Evolutionary conservation across 1,139 yeast genomes (phyloP).

Genomic region (Kurtzmaniella quercitrusa): DNA sequence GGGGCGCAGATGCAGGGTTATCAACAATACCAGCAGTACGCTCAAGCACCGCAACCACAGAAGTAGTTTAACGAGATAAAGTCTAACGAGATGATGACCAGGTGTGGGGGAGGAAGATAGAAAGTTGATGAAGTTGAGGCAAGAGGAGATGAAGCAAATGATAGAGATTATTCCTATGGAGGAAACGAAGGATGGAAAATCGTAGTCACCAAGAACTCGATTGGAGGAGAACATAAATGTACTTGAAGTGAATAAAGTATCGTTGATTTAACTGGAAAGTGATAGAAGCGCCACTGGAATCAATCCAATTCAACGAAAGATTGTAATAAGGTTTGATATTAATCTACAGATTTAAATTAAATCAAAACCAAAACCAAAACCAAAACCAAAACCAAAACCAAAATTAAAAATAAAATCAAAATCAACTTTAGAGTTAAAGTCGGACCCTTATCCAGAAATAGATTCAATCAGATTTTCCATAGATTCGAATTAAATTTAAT

Average conservation of each 20-base stretch:
- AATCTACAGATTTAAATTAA: too few species aligned
- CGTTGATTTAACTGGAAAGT: too few species aligned
- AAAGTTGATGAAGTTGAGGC: slow-evolving; percentile 1
- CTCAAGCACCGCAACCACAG: slow-evolving; percentile 11
- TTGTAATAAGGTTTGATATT: too few species aligned
- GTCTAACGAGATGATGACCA: slow-evolving; percentile 2
- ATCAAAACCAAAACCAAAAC: slow-evolving; percentile 18
- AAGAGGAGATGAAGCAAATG: not conserved
- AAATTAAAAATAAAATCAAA: slow-evolving; percentile 15
- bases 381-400: slow-evolving; percentile 12
- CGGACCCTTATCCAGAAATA: too few species aligned
- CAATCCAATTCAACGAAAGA: too few species aligned
- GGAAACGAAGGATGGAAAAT: not conserved
- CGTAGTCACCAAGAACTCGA: too few species aligned
- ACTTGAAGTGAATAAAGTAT: too few species aligned
- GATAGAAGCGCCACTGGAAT: too few species aligned
- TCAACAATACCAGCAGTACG: slow-evolving; percentile 9
- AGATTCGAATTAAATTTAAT: too few species aligned
- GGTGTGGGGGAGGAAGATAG: slow-evolving; percentile 9
- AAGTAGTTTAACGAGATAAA: slow-evolving; percentile 3
- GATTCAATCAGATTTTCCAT: too few species aligned
- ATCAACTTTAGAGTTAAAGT: slow-evolving; percentile 10
- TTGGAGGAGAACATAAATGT: too few species aligned
- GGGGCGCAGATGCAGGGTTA: slow-evolving; percentile 16
- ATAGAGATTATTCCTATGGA: not conserved